phyloP scores from a whole-genome alignment of 306 rosid genomes.

The Glycine tomentella region DNA sequence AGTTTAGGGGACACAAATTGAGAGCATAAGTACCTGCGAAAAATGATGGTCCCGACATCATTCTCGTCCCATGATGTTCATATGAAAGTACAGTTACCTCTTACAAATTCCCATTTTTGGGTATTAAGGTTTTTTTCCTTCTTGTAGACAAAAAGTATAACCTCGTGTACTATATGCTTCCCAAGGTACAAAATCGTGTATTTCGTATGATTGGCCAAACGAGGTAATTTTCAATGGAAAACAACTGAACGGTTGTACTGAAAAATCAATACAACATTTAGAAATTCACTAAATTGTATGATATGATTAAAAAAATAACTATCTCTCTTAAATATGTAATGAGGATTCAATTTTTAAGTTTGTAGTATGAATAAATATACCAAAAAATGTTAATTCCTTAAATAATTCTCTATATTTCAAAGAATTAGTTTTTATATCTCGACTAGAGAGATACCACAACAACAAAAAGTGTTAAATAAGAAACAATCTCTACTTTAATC shows the following conservation, averaged over 20 bases:
- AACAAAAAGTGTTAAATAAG: no score
- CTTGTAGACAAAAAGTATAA: neutral
- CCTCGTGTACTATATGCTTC: neutral
- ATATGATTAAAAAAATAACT: no score
- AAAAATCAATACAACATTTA: no score
- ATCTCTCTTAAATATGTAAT: no score
- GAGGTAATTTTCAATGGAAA: neutral
- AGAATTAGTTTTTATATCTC: no score
- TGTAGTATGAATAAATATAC: no score
- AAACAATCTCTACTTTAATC: no score
- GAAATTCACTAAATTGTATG: no score
- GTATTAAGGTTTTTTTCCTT: neutral
- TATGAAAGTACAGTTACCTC: neutral
- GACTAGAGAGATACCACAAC: no score
- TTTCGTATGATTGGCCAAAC: neutral
- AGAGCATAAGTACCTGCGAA: slow-evolving; percentile 4
- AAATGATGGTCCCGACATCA: slow-evolving; percentile 17
- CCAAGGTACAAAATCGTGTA: neutral
- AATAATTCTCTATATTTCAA: no score
- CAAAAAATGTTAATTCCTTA: no score
- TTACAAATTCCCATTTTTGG: neutral
- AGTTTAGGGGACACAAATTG: slow-evolving; percentile 15
- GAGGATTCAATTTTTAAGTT: no score
- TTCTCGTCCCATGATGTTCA: slow-evolving; percentile 13
- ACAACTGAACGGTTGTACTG: neutral